These are phyloP conservation scores for Geranomyces variabilis DNA, from an alignment of 192 early-diverging fungal species.

Conservation along the genomic window DNA sequence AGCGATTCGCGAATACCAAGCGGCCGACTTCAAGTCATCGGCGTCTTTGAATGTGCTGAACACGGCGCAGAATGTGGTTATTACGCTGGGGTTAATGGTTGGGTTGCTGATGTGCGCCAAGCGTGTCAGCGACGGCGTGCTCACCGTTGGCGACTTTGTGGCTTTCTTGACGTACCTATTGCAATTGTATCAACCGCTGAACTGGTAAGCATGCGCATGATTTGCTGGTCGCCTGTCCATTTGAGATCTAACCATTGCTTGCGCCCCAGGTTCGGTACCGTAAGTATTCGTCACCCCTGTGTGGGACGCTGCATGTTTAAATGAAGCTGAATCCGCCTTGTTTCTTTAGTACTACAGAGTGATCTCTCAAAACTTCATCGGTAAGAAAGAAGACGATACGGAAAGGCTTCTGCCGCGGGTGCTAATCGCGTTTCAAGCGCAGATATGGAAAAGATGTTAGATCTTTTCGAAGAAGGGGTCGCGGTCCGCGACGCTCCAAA, in stretches of 20 bases:
- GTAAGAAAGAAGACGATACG: too few species aligned
- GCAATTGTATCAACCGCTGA: slow-evolving; percentile 89
- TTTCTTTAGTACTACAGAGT: slow-evolving; percentile 76
- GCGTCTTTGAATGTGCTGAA: slow-evolving; percentile 82
- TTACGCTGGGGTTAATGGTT: slow-evolving; percentile 78
- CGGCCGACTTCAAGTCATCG: slow-evolving; percentile 80
- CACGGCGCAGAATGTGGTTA: slow-evolving; percentile 83
- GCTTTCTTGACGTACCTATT: slow-evolving; percentile 83
- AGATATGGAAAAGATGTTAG: slow-evolving; percentile 98
- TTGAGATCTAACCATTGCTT: too few species aligned
- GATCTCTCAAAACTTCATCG: slow-evolving; percentile 64
- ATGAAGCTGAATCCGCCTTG: background rate
- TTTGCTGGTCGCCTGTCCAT: too few species aligned
- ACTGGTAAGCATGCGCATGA: slow-evolving; percentile 42
- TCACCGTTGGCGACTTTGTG: slow-evolving; percentile 85
- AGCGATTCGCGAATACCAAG: slow-evolving; percentile 78
- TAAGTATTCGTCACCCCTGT: background rate
- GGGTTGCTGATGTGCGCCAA: slow-evolving; percentile 86
- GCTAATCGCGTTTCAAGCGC: too few species aligned
- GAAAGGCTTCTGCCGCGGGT: too few species aligned
- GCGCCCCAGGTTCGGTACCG: background rate
- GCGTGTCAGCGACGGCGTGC: slow-evolving; percentile 69
- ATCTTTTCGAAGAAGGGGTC: slow-evolving; percentile 68
- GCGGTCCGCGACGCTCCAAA: slow-evolving; percentile 68
- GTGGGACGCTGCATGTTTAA: background rate